Base-by-base conservation (phyloP, 805 yeast species). In the Pichia nakasei region DNA sequence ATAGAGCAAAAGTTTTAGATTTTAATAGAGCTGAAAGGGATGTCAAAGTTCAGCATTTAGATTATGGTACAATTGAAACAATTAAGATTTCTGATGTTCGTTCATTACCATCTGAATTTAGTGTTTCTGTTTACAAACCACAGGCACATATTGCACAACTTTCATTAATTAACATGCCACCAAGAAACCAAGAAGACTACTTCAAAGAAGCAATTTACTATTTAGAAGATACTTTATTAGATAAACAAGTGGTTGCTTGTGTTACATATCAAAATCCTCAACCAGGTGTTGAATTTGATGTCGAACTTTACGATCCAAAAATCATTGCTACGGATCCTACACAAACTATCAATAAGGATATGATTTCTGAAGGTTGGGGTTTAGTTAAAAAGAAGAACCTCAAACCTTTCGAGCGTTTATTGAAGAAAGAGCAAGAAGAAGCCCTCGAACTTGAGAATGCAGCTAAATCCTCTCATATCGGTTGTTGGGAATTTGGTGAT, bases 401-500 rank as follows among this genome's bases (percentile, higher is more conserved):
- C 20, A 51, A 51, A 1, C 56, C 54, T 5, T 66, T 64, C 57
- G 78, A 75, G 43, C 53, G 43, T 20, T 47, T 58, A 8, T 61
- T 69, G 39, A 49, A 51, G 3, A 46, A 61, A 33, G 73, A 70
- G 43, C 66, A 64, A 38, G 65, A 65, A 27, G 64, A 58, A 8
- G 59, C 79, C 42, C 45, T 65, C 39, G 60, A 56, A 27, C 65
- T 68, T 3, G 82, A 82, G 59, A 47, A 52, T 18, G 53, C 50
- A 7, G 87, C 87, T 24, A 75, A 70, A 56, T 42, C 60, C 17
- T 60, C 54, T 27, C 79, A 76, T 48, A 54, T 63, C 19, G 88
- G 88, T 5, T 80, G 85, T 57, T 82, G 89, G 89, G 78, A 79
- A 61, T 78, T 75, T 52, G 89, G 89, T 41, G 87, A 82, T 56